Evolutionary conservation across 352 stramenopile genomes (phyloP), one percentile per base, ranked within the genome.

Genomic region (Phytophthora megakarya): DNA sequence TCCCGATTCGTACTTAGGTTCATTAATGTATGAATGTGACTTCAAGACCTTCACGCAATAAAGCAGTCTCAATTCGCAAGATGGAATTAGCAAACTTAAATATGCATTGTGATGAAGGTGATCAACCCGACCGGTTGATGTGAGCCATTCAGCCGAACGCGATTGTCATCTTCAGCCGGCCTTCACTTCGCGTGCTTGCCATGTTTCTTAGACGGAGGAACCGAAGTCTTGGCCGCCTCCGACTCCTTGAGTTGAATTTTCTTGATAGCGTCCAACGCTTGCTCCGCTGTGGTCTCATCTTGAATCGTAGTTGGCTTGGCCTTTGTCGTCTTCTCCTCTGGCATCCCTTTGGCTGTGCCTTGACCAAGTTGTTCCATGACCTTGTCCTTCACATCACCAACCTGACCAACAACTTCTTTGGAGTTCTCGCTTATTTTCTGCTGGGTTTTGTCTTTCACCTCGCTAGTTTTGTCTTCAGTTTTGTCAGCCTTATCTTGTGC

Each of bases 61-160:
- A n/a, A 35, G 8, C 16, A 39, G 21, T 30, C 35, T 19, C 30
- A 16, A 40, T 16, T 46, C n/a, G 21, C 35, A 37, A 58, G 22
- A 58, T n/a, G 44, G 56, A 57, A 22, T 23, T 35, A 40, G n/a
- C 42, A 56, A 53, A 54, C 48, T 32, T 71, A 74, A 40, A 75
- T 62, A 68, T 72, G 50, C 21, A 75, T 48, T 15, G 67, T 68
- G 54, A 72, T 75, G 50, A 60, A 70, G 28, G 73, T 75, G 35
- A 70, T 62, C 53, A 50, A 67, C 23, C 49, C 61, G 38, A 76
- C 19, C 19, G 42, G 45, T 26, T 53, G 52, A 43, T 33, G 28
- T 47, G 32, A 8, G 7, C 33, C 60, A 65, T 51, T 43, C 37
- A 48, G 15, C 25, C 33, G 40, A 12, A 32, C 32, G 10, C 21